Evolutionary conservation across 2,329 filamentous ascomycete genomes (phyloP), one percentile per base, ranked within the genome.

Genomic region (Aspergillus pseudoviridinutans): DNA sequence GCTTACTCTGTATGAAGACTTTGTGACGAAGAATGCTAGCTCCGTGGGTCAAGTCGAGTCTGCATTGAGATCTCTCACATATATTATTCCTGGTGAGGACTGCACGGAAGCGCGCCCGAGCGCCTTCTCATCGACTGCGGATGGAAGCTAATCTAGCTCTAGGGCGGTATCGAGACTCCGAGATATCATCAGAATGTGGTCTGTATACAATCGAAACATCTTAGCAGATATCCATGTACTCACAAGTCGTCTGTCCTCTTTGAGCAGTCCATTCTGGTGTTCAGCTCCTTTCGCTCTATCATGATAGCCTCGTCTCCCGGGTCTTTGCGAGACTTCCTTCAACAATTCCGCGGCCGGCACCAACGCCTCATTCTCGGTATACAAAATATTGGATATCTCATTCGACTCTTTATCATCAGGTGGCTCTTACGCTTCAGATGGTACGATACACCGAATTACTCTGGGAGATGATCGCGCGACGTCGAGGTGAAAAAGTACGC

Each of bases 381-480:
- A 87, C 85, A 41, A 81, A 81, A 61, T 87, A 85, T 71, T 87
- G 84, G 82, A 80, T 80, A 20, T 77, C 81, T 51, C 80, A 80
- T 55, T 87, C 84, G 67, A 79, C 82, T 4, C 80, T 91, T 9
- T 99, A 99, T 74, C 85, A 88, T 58, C 85, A 90, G 58, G 85
- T 95, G 55, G 92, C 93, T 44, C 82, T 92, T 62, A 79, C 92
- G 4, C 79, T 99, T 51, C 91, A 96, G 71, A 89, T 96, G 77
- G 89, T 97, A 27, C 90, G 94, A 65, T 97, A 97, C 71, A 96
- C 92, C 0, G 91, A 99, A 76, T 80, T 99, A 29, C 78, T 99
- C n/a, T 94, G 93, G 84, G 94, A 99, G 74, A 99, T 99, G 94
- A 85, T 89, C 28, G 92, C 92, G 28, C 95, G 96, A 76, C 84